phyloP scores from a whole-genome alignment of 176 grass and related monocot genomes.

The Ensete ventricosum region DNA sequence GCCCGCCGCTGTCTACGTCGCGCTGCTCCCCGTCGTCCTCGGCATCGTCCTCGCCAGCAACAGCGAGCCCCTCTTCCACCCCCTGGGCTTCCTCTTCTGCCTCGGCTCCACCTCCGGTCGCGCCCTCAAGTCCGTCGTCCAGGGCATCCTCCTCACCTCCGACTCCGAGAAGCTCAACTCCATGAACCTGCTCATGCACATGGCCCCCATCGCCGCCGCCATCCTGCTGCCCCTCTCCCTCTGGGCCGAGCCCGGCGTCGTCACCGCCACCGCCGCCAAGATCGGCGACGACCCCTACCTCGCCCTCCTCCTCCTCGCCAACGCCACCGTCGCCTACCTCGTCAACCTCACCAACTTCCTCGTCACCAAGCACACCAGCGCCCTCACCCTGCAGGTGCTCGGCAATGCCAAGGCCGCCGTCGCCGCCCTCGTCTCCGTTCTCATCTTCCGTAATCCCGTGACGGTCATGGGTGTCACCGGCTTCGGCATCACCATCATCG shows the following conservation, averaged over 20 bases:
- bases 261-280: not conserved
- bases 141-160: constrained; percentile 17
- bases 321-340: constrained; percentile 18
- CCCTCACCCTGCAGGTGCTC: constrained; percentile 12
- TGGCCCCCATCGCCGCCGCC: constrained; percentile 13
- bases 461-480: constrained; percentile 11
- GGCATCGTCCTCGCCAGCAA: constrained; percentile 15
- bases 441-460: constrained; percentile 15
- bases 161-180: constrained; percentile 15
- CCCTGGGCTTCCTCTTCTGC: constrained; percentile 14
- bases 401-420: constrained; percentile 20
- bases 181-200: constrained; percentile 19
- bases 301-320: constrained; percentile 12
- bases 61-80: constrained; percentile 19
- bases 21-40: constrained; percentile 12
- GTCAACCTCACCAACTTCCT: constrained; percentile 21
- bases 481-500: constrained; percentile 13
- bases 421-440: constrained; percentile 14
- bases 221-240: constrained; percentile 11
- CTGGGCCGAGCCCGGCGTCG: constrained; percentile 6
- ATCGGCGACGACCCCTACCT: constrained; percentile 8
- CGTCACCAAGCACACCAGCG: constrained; percentile 18
- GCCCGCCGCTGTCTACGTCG: not conserved
- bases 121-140: constrained; percentile 15
- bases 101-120: constrained; percentile 13